Evolutionary conservation across 2,329 filamentous ascomycete genomes (phyloP).

Genomic region (Leptographium radiaticola): DNA sequence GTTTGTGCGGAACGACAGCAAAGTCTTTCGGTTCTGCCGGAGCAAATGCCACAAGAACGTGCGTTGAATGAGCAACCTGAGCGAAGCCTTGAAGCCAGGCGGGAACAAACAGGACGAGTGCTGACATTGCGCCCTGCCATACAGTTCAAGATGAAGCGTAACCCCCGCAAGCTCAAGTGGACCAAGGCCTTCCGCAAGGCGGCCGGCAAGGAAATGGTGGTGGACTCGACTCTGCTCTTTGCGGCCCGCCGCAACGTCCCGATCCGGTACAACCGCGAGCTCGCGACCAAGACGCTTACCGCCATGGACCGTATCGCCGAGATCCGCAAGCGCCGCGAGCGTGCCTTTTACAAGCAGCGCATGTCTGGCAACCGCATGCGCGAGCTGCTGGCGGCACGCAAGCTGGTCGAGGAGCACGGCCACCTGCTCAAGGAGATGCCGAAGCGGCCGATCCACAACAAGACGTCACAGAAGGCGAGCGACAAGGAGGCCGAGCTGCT

Average conservation of each 20-base stretch:
- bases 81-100: background rate
- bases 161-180: conserved; percentile 94
- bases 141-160: conserved; percentile 94
- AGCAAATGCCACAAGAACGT: conserved; percentile 49
- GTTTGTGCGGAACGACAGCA: conserved; percentile 36
- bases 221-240: conserved; percentile 89
- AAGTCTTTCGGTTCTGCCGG: conserved; percentile 45
- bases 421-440: conserved; percentile 61
- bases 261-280: conserved; percentile 88
- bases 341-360: conserved; percentile 85
- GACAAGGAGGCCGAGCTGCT: conserved; percentile 11
- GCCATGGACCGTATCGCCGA: conserved; percentile 87
- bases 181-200: conserved; percentile 84
- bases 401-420: conserved; percentile 82
- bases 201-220: conserved; percentile 76
- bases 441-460: conserved; percentile 12
- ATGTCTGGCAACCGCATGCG: conserved; percentile 83
- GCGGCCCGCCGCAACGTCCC: conserved; percentile 87
- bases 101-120: background rate
- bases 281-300: conserved; percentile 73
- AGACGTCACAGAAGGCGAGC: conserved; percentile 25
- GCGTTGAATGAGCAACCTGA: conserved; percentile 8
- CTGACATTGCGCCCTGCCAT: background rate
- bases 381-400: conserved; percentile 66
- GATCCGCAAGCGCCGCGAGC: conserved; percentile 71